Evolutionary conservation across 2,329 filamentous ascomycete genomes (phyloP), one percentile per base, ranked within the genome.

Genomic region (Colletotrichum aenigma): DNA sequence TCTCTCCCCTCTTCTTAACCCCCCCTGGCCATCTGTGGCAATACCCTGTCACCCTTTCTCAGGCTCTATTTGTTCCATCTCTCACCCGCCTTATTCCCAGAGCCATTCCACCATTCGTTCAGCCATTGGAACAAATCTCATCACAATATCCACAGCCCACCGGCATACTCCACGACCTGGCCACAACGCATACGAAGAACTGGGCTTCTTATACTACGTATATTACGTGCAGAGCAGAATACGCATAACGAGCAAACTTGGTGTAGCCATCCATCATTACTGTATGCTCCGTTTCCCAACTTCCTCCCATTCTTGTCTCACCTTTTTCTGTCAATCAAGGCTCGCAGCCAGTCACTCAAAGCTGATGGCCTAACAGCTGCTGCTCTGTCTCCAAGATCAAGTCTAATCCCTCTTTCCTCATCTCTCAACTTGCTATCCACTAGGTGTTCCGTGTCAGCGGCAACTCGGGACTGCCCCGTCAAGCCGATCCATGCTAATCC

Each of bases 321-420:
- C 34, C 32, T 70, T 58, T 30, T 38, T 26, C 15, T 38, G n/a
- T 43, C 26, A 28, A 12, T 18, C n/a, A 52, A 52, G 10, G 34
- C 61, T 28, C 67, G 26, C 55, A 52, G 28, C 7, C 18, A 58
- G 55, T 16, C 24, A 56, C 30, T 65, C 28, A 16, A 15, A 24
- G 12, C 13, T 38, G 15, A 21, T 43, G 52, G 18, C 34, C 43
- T n/a, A 26, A 18, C n/a, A 4, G 10, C 30, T 30, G 26, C 24
- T 48, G 26, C 24, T 52, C 18, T 36, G 34, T 58, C 28, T 58
- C 64, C 64, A 36, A 58, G 52, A 55, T 32, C 16, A 52, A 58
- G 28, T 67, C 34, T 73, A 32, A 60, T 73, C 64, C 43, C 73
- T 75, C 70, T 68, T 75, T 75, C 26, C 73, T 75, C 73, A 7